Base-by-base conservation (phyloP, 2,329 filamentous ascomycete genomes). In the Venturia nashicola region DNA sequence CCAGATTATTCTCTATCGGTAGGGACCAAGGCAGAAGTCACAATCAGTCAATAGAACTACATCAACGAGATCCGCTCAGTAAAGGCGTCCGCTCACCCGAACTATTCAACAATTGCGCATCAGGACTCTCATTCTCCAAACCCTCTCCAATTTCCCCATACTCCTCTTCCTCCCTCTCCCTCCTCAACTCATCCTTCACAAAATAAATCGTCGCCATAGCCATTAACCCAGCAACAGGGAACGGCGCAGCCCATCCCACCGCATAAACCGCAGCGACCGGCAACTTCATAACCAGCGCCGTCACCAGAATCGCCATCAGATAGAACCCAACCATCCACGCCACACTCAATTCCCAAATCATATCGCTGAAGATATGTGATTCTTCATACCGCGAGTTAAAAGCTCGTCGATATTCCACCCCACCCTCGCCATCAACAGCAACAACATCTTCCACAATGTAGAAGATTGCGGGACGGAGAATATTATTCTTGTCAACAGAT, bases 361-460 rank as follows among this genome's bases (percentile, higher is more conserved):
- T 80, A 36, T 74, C 74, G 55, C 82, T 75, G 68, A 85, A 85
- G 62, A 77, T 76, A 63, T 77, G 77, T 64, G 82, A 85, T 3
- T 78, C 79, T 14, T 80, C 74, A 67, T 84, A 85, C 66, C 82
- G 74, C 46, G 75, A 78, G 61, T 78, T 74, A 23, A 85, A 69
- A 0, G 78, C 78, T 68, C 78, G 75, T 55, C 82, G 76, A 67
- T 81, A 85, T 2, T 75, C 78, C 64, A 80, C 77, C 0, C 82
- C 82, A 11, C 83, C 85, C 3, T 79, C 81, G 23, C 84, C 86
- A 69, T 88, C 86, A 48, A 89, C 86, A 5, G 83, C 85, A 16
- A 87, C 80, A 32, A 87, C 79, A 68, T 89, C 86, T 72, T 89
- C 86, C 34, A 88, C 82, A 39, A 88, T 78, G 61, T 86, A 86